phyloP scores from a whole-genome alignment of 2,329 filamentous ascomycete species.

The Cryphonectria carpinicola region DNA sequence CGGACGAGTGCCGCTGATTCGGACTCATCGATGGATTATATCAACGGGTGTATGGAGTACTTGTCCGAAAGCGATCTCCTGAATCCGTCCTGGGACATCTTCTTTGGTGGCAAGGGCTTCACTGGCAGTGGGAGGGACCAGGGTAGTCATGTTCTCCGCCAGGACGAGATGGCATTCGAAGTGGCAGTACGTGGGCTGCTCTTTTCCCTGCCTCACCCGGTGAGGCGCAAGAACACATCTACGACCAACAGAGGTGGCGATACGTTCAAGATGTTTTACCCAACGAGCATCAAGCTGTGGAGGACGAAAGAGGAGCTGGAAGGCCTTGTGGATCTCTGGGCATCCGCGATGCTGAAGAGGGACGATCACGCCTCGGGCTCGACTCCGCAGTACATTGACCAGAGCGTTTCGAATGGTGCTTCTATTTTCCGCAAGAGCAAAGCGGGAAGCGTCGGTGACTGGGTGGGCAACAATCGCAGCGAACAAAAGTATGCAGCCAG shows the following conservation, averaged over 20 bases:
- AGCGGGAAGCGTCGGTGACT: conserved; percentile 30
- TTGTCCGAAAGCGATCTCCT: conserved; percentile 89
- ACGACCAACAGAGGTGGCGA: conserved; percentile 53
- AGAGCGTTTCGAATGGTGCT: conserved; percentile 45
- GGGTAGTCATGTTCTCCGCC: conserved; percentile 75
- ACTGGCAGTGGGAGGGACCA: conserved; percentile 57
- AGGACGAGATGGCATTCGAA: conserved; percentile 94
- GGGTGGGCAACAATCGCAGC: conserved; percentile 28
- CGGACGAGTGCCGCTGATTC: conserved; percentile 52
- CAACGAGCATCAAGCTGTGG: conserved; percentile 83
- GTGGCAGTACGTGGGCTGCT: conserved; percentile 84
- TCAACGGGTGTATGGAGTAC: conserved; percentile 84
- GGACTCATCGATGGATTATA: conserved; percentile 71
- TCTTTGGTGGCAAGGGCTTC: conserved; percentile 65
- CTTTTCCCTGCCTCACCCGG: conserved; percentile 83
- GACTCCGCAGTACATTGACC: conserved; percentile 34
- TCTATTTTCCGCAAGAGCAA: conserved; percentile 53
- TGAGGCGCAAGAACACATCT: conserved; percentile 65
- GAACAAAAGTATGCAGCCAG: conserved; percentile 34
- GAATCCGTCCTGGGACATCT: conserved; percentile 70
- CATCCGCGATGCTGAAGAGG: conserved; percentile 61
- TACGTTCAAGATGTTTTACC: conserved; percentile 90
- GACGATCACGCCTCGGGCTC: conserved; percentile 40
- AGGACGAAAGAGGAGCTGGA: conserved; percentile 81
- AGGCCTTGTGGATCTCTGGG: conserved; percentile 71